phyloP scores from a whole-genome alignment of 176 grass and related monocot genomes.

The Musa acuminata region DNA sequence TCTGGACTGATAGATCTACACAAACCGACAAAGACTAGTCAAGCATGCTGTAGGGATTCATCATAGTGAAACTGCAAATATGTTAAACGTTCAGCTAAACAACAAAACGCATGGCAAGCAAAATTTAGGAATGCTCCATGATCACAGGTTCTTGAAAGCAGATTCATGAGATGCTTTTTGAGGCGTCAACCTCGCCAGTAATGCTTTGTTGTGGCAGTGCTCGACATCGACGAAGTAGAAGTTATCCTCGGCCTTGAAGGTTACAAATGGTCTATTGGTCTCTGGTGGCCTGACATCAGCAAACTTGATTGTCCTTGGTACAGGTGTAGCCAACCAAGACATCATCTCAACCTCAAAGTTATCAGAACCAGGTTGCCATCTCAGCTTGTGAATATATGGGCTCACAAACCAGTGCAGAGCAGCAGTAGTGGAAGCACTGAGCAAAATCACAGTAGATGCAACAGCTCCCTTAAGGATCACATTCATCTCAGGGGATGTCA shows the following conservation, averaged over 20 bases:
- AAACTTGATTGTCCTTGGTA: conserved; percentile 71
- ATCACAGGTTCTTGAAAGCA: conserved; percentile 88
- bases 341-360: conserved; percentile 75
- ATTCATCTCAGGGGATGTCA: conserved; percentile 93
- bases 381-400: conserved; percentile 94
- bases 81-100: background rate
- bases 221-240: conserved; percentile 84
- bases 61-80: too few relatives aligned
- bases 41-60: too few relatives aligned
- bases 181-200: conserved; percentile 79
- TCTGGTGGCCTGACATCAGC: conserved; percentile 60
- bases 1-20: background rate
- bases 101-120: background rate
- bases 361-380: conserved; percentile 87
- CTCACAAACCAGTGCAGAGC: conserved; percentile 92
- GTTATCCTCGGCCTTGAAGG: conserved; percentile 54
- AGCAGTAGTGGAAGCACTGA: conserved; percentile 76
- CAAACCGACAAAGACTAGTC: background rate
- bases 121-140: background rate
- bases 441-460: conserved; percentile 84
- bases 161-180: conserved; percentile 52
- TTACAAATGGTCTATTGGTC: conserved; percentile 78
- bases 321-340: conserved; percentile 75
- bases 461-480: conserved; percentile 91
- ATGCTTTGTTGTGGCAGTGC: conserved; percentile 76